Conservation (phyloP, 306 rosid genomes). For the Cicer cuneatum region DNA sequence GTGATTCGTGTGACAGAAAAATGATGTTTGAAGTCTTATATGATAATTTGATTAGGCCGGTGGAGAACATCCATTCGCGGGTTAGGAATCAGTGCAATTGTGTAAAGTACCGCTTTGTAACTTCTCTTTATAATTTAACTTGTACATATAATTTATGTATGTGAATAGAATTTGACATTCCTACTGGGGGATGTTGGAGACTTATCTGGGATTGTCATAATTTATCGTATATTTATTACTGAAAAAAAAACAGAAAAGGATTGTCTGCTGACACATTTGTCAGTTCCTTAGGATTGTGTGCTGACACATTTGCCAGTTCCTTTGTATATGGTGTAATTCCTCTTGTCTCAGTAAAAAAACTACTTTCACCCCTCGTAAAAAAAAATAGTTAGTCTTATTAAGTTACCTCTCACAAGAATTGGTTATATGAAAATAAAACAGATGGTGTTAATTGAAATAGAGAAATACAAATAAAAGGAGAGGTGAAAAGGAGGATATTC, state of each 20-base stretch:
- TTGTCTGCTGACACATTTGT: neutral
- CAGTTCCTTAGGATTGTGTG: neutral
- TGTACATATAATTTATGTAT: conserved; percentile 6
- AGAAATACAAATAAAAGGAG: too few species aligned
- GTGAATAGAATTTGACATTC: conserved; percentile 33
- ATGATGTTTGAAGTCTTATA: neutral
- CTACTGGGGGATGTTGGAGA: neutral
- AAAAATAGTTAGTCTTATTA: too few species aligned
- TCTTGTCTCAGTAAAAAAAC: too few species aligned
- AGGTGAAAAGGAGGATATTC: too few species aligned
- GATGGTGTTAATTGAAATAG: too few species aligned
- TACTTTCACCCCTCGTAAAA: too few species aligned
- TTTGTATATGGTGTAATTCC: neutral
- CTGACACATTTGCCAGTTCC: neutral
- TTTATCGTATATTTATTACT: neutral
- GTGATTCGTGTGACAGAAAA: conserved; percentile 6
- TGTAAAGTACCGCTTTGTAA: conserved; percentile 16
- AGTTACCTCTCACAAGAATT: too few species aligned
- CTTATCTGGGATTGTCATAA: neutral
- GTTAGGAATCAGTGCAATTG: conserved; percentile 18
- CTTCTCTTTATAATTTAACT: conserved; percentile 3
- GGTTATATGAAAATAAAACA: too few species aligned
- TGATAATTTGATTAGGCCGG: neutral
- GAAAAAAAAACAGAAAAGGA: neutral
- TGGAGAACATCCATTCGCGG: conserved; percentile 27